phyloP scores from a whole-genome alignment of 306 rosid species.

The Quercus gilva region DNA sequence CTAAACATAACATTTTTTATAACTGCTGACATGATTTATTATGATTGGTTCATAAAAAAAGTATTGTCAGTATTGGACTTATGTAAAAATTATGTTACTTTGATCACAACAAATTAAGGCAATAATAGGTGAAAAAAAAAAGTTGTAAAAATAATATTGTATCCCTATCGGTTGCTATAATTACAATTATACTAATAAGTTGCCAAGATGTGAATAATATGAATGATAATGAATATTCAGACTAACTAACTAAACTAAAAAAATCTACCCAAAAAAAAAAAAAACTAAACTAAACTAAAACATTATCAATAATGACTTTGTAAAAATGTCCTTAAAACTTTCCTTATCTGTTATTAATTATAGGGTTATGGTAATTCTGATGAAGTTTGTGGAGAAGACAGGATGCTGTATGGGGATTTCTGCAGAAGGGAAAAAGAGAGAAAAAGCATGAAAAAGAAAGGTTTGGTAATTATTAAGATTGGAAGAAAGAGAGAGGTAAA shows the following conservation, averaged over 20 bases:
- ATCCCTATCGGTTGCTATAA: too few species aligned
- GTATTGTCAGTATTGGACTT: too few species aligned
- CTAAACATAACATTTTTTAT: too few species aligned
- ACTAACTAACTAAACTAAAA: neutral
- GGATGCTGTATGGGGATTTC: conserved; percentile 28
- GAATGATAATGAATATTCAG: neutral
- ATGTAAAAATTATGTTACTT: too few species aligned
- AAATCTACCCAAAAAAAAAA: too few species aligned
- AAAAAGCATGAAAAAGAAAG: conserved; percentile 53
- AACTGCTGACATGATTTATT: too few species aligned
- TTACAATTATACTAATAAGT: neutral
- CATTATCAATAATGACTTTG: neutral
- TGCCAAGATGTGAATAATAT: neutral
- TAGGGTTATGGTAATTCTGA: neutral
- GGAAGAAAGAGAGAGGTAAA: conserved; percentile 55
- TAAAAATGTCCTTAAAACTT: neutral
- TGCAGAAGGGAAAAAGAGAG: conserved; percentile 38
- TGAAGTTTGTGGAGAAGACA: conserved; percentile 13
- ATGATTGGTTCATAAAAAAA: too few species aligned
- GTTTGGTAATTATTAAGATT: conserved; percentile 51
- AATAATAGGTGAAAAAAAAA: too few species aligned
- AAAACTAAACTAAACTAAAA: too few species aligned
- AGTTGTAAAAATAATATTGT: too few species aligned
- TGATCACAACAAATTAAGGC: too few species aligned
- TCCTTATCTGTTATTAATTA: neutral